Percentiles rank a stretch among this genome's conserved stretches.
Conservation (phyloP, 2,329 filamentous ascomycete genomes). For the Neofusicoccum sp. region DNA sequence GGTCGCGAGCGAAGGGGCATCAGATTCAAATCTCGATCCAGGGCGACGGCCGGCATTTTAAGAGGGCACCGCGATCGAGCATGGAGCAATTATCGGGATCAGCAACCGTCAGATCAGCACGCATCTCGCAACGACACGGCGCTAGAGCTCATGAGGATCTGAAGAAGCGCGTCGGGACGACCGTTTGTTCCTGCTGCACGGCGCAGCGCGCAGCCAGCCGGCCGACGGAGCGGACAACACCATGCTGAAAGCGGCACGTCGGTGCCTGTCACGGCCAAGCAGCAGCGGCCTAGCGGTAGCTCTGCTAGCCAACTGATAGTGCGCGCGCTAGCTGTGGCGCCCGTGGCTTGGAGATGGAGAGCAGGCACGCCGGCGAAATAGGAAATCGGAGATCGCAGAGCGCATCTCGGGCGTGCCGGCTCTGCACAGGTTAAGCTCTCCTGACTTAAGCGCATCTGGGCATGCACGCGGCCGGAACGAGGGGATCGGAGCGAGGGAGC, state of each 20-base stretch:
- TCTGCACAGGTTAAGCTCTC: not conserved
- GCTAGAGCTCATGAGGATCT: not conserved
- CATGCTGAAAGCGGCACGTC: not conserved
- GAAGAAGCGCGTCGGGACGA: not conserved
- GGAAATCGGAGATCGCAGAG: not conserved
- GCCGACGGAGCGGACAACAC: not conserved
- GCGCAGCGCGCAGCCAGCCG: not conserved
- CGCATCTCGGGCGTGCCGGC: not conserved
- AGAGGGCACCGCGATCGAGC: not conserved
- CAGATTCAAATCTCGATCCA: not conserved
- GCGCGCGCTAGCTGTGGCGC: not conserved
- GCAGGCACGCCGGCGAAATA: not conserved
- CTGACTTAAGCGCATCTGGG: not conserved
- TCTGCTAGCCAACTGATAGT: conserved; percentile 8
- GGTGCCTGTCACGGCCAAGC: not conserved
- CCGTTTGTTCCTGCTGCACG: not conserved
- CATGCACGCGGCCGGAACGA: conserved; percentile 1
- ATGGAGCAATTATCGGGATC: not conserved
- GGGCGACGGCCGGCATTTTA: not conserved
- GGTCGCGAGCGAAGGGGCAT: not conserved
- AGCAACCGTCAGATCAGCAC: not conserved
- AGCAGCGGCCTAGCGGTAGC: not conserved
- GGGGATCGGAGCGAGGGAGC: conserved; percentile 12
- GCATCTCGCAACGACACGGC: not conserved
- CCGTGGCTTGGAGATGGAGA: not conserved